Percentiles rank a stretch among this genome's conserved stretches.
Evolutionary conservation across 768 basidiomycete genomes (phyloP).

Genomic region (Paxillus involutus): DNA sequence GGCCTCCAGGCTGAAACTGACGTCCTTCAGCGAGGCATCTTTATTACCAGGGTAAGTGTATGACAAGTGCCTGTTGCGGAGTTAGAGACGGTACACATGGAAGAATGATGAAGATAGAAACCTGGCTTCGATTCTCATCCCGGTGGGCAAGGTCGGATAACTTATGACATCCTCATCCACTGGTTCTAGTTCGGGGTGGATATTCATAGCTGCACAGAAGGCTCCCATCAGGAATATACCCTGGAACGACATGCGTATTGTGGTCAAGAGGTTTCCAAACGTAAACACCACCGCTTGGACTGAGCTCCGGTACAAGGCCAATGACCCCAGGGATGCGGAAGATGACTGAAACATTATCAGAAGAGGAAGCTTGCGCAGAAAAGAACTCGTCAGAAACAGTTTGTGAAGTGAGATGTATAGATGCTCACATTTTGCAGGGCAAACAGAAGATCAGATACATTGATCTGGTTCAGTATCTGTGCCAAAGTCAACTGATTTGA

Average conservation of each 20-base stretch:
- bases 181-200: conserved; percentile 70
- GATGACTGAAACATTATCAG: conserved; percentile 72
- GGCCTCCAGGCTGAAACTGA: conserved; percentile 67
- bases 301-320: conserved; percentile 78
- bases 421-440: conserved; percentile 70
- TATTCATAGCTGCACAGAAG: conserved; percentile 73
- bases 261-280: conserved; percentile 59
- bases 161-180: conserved; percentile 46
- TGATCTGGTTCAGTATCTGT: conserved; percentile 51
- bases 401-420: not conserved
- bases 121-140: conserved; percentile 74
- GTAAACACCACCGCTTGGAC: conserved; percentile 72
- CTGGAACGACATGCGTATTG: conserved; percentile 76
- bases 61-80: conserved; percentile 49
- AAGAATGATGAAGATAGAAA: conserved; percentile 32
- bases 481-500: conserved; percentile 41
- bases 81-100: conserved; percentile 7
- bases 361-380: conserved; percentile 59
- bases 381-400: conserved; percentile 12
- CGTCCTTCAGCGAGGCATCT: conserved; percentile 65
- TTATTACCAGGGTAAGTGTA: conserved; percentile 80
- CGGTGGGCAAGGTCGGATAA: conserved; percentile 50
- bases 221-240: conserved; percentile 85
- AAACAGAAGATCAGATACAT: conserved; percentile 61
- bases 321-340: conserved; percentile 74